phyloP scores from a whole-genome alignment of 306 rosid species.

The Lablab purpureus region DNA sequence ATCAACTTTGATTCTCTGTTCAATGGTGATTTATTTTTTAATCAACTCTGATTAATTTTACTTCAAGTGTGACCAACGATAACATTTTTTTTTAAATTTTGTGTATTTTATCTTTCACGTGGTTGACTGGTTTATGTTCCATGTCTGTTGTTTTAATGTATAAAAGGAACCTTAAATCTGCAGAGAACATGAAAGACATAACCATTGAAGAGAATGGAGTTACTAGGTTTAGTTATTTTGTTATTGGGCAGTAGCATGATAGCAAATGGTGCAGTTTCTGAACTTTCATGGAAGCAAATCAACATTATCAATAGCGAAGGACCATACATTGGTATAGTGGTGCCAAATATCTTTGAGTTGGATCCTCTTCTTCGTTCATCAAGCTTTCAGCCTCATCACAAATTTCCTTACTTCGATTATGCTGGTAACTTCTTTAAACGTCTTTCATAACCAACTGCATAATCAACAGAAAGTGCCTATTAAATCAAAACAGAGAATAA shows the following conservation, averaged over 20 bases:
- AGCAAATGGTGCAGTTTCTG: conserved; percentile 52
- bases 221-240: conserved; percentile 44
- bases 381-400: conserved; percentile 50
- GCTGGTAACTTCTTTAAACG: conserved; percentile 62
- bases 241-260: conserved; percentile 44
- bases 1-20: neutral
- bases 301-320: conserved; percentile 56
- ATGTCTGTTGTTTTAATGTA: neutral
- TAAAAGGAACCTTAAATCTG: neutral
- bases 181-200: conserved; percentile 18
- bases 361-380: conserved; percentile 77
- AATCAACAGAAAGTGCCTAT: no score
- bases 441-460: no score
- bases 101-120: neutral
- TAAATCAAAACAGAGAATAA: no score
- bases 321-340: conserved; percentile 77
- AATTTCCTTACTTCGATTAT: conserved; percentile 64
- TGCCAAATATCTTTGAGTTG: conserved; percentile 76
- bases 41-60: neutral
- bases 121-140: neutral
- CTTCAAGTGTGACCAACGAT: neutral
- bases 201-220: conserved; percentile 45
- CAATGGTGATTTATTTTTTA: neutral
- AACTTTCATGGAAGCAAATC: conserved; percentile 48
- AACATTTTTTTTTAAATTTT: neutral